Evolutionary conservation across 78 protist species (phyloP).

Genomic region (Tieghemostelium lacteum): DNA sequence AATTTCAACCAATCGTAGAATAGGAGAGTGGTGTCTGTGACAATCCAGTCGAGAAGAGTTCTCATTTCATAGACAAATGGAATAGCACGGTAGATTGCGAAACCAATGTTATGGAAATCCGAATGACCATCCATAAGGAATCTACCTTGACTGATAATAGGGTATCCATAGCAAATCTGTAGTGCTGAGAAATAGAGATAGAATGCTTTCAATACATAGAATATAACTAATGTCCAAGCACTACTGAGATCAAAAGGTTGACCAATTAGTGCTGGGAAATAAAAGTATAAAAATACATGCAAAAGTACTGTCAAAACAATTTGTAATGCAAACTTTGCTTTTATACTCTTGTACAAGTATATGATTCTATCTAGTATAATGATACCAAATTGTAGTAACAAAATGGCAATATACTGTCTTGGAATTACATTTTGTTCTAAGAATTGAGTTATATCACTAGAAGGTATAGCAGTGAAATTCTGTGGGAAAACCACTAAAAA

Average conservation of each 20-base stretch:
- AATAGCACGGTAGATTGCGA: slow-evolving; percentile 69
- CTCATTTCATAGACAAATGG: slow-evolving; percentile 91
- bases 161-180: slow-evolving; percentile 74
- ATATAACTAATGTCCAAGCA: slow-evolving; percentile 34
- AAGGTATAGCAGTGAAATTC: slow-evolving; percentile 69
- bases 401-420: slow-evolving; percentile 48
- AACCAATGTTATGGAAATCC: slow-evolving; percentile 56
- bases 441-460: slow-evolving; percentile 45
- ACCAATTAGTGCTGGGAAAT: slow-evolving; percentile 11
- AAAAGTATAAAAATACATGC: slow-evolving; percentile 69
- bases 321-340: slow-evolving; percentile 62
- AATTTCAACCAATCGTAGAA: slow-evolving; percentile 86
- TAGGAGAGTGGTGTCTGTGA: slow-evolving; percentile 79
- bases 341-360: slow-evolving; percentile 49
- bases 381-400: slow-evolving; percentile 56
- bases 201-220: slow-evolving; percentile 52
- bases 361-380: slow-evolving; percentile 77
- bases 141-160: slow-evolving; percentile 22
- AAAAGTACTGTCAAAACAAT: slow-evolving; percentile 30
- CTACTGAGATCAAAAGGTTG: slow-evolving; percentile 5
- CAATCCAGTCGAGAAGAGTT: slow-evolving; percentile 88
- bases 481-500: slow-evolving; percentile 58
- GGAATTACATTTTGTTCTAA: slow-evolving; percentile 72
- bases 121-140: slow-evolving; percentile 68
- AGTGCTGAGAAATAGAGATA: slow-evolving; percentile 43